Conservation (phyloP, 2,329 filamentous ascomycete species). For the Monilinia laxa region DNA sequence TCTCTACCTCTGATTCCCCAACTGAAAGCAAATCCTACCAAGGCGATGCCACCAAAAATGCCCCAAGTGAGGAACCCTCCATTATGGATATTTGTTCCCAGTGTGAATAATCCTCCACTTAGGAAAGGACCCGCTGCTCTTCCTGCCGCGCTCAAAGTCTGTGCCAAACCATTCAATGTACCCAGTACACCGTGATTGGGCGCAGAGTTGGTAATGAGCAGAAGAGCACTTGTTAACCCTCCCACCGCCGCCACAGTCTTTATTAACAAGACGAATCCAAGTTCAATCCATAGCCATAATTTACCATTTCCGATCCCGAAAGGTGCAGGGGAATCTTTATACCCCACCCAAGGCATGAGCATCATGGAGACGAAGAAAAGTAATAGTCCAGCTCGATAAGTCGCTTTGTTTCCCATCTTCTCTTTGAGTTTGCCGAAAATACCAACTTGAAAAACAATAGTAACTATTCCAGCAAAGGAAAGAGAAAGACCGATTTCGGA, state of each 20-base stretch:
- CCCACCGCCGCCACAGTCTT: slow-evolving; percentile 93
- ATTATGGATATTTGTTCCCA: slow-evolving; percentile 71
- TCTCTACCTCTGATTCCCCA: slow-evolving; percentile 69
- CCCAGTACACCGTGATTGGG: slow-evolving; percentile 83
- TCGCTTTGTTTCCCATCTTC: slow-evolving; percentile 79
- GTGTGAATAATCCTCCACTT: slow-evolving; percentile 81
- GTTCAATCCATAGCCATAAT: slow-evolving; percentile 72
- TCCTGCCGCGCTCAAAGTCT: slow-evolving; percentile 88
- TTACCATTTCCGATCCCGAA: slow-evolving; percentile 62
- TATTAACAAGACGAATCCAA: slow-evolving; percentile 77
- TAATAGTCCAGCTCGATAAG: slow-evolving; percentile 75
- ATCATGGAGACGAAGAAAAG: slow-evolving; percentile 81
- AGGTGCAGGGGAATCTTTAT: slow-evolving; percentile 59
- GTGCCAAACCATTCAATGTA: slow-evolving; percentile 87
- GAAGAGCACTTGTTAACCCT: slow-evolving; percentile 81
- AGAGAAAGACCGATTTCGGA: slow-evolving; percentile 82
- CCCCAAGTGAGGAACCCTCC: slow-evolving; percentile 86
- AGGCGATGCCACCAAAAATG: slow-evolving; percentile 78
- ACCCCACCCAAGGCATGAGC: slow-evolving; percentile 86
- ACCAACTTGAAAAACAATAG: slow-evolving; percentile 86
- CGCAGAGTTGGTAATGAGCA: slow-evolving; percentile 95
- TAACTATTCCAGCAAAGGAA: slow-evolving; percentile 78
- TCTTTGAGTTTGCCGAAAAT: slow-evolving; percentile 78
- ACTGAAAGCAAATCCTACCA: slow-evolving; percentile 76
- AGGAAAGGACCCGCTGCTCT: slow-evolving; percentile 85